Conservation (phyloP, 495 filamentous ascomycete genomes). For the Podospora appendiculata region DNA sequence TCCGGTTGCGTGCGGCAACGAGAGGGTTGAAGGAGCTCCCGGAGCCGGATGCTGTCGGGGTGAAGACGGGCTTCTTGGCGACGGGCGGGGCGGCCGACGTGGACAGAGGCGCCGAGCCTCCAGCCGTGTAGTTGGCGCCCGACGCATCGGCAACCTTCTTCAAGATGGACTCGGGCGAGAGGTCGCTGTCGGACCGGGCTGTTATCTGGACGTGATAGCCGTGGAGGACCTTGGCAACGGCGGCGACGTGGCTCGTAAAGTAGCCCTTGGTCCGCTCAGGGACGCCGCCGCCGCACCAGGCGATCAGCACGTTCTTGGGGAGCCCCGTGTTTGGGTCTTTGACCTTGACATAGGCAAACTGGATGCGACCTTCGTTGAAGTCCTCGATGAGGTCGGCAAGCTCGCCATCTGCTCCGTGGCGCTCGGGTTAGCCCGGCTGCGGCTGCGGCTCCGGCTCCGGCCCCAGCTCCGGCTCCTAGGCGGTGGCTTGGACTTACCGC, state of each 20-base stretch:
- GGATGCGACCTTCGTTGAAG: constrained; percentile 90
- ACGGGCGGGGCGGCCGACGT: constrained; percentile 56
- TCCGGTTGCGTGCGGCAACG: constrained; percentile 41
- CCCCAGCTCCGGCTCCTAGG: too few relatives aligned
- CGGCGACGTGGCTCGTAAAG: constrained; percentile 86
- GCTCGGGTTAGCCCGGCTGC: constrained; percentile 8
- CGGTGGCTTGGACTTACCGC: constrained; percentile 48
- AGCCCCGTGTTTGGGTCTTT: constrained; percentile 88
- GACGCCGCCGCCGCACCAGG: constrained; percentile 98
- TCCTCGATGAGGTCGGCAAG: constrained; percentile 92
- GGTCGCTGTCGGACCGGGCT: constrained; percentile 80
- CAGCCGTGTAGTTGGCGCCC: constrained; percentile 83
- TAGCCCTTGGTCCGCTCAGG: constrained; percentile 96
- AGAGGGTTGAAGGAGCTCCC: constrained; percentile 60
- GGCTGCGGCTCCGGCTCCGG: too few relatives aligned
- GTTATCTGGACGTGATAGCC: constrained; percentile 98
- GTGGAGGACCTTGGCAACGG: constrained; percentile 84
- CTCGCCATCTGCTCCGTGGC: constrained; percentile 65
- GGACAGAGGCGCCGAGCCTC: constrained; percentile 39
- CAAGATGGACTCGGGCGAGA: constrained; percentile 79
- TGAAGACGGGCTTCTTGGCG: constrained; percentile 83
- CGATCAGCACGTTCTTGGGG: constrained; percentile 88
- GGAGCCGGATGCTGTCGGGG: constrained; percentile 62
- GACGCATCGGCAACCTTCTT: constrained; percentile 95
- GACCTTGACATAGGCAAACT: constrained; percentile 95